Conservation (phyloP, 805 yeast species). For the Blastobotrys chiropterorum region DNA sequence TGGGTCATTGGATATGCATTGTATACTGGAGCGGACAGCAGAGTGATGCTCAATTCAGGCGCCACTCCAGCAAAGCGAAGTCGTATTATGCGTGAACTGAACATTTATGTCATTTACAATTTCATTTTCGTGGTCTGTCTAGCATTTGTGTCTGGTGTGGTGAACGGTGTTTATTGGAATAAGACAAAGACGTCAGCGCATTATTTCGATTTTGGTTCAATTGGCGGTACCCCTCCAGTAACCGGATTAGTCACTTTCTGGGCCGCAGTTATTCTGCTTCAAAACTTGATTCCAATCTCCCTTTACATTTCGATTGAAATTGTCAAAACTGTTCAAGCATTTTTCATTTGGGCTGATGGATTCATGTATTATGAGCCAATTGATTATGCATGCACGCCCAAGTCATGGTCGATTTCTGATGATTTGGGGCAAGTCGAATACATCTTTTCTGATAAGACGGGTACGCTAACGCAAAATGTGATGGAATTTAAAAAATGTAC, state of each 20-base stretch:
- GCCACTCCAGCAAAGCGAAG: slow-evolving; percentile 70
- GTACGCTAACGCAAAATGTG: slow-evolving; percentile 74
- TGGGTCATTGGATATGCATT: slow-evolving; percentile 71
- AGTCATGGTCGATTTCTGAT: slow-evolving; percentile 78
- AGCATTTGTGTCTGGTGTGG: slow-evolving; percentile 62
- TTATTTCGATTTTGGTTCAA: slow-evolving; percentile 57
- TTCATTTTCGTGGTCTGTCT: slow-evolving; percentile 54
- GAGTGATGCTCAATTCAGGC: slow-evolving; percentile 74
- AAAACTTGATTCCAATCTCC: slow-evolving; percentile 74
- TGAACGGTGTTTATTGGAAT: slow-evolving; percentile 61
- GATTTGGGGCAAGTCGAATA: slow-evolving; percentile 82
- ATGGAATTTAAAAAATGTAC: slow-evolving; percentile 80
- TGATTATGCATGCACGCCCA: slow-evolving; percentile 74
- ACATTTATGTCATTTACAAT: slow-evolving; percentile 58
- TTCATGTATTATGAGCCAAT: slow-evolving; percentile 62
- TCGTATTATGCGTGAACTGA: slow-evolving; percentile 58
- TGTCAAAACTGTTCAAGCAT: slow-evolving; percentile 70
- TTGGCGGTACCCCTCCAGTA: slow-evolving; percentile 52
- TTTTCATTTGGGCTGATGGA: slow-evolving; percentile 63
- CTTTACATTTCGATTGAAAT: slow-evolving; percentile 74
- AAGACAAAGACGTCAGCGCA: slow-evolving; percentile 39
- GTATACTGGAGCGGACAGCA: slow-evolving; percentile 73
- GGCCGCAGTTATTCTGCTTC: slow-evolving; percentile 68
- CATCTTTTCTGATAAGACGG: slow-evolving; percentile 77
- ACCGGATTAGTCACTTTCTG: slow-evolving; percentile 65